These are phyloP conservation scores for Blepharisma japonicum DNA, from an alignment of 73 alveolate genomes.

Conservation along the genomic window DNA sequence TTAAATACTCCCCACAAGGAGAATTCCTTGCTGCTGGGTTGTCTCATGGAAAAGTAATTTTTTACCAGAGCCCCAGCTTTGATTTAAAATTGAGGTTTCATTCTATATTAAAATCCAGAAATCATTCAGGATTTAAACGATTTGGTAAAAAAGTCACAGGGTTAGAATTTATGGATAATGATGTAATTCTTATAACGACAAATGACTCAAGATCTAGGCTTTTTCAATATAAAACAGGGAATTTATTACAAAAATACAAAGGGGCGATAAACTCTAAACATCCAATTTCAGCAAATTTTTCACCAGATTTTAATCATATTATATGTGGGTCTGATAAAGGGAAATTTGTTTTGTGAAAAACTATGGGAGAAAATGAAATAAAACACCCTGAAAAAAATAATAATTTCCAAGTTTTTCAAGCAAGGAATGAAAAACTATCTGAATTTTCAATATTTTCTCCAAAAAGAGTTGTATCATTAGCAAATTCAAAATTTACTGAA, in stretches of 20 bases:
- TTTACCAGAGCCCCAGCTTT: too few relatives aligned
- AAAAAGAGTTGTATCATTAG: neutral
- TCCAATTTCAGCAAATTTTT: constrained; percentile 61
- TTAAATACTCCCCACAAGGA: too few relatives aligned
- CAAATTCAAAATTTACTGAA: too few relatives aligned
- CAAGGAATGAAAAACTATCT: neutral
- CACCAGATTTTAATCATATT: constrained; percentile 57
- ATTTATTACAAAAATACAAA: constrained; percentile 63
- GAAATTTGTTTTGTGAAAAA: constrained; percentile 70
- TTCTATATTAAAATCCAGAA: constrained; percentile 39
- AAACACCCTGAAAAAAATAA: neutral
- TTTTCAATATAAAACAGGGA: constrained; percentile 56
- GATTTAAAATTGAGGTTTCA: too few relatives aligned
- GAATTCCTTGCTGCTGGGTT: too few relatives aligned
- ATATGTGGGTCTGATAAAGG: constrained; percentile 90
- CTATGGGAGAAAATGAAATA: neutral
- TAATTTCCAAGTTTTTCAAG: neutral
- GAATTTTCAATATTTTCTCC: neutral
- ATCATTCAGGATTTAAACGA: constrained; percentile 72
- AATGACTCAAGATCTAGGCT: constrained; percentile 78
- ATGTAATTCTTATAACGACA: constrained; percentile 69
- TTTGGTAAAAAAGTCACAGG: constrained; percentile 81
- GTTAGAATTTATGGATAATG: constrained; percentile 60
- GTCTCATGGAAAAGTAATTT: too few relatives aligned
- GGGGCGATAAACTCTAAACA: constrained; percentile 69